Evolutionary conservation across 1,139 yeast species (phyloP).

Genomic region (Kodamaea anthophila): DNA sequence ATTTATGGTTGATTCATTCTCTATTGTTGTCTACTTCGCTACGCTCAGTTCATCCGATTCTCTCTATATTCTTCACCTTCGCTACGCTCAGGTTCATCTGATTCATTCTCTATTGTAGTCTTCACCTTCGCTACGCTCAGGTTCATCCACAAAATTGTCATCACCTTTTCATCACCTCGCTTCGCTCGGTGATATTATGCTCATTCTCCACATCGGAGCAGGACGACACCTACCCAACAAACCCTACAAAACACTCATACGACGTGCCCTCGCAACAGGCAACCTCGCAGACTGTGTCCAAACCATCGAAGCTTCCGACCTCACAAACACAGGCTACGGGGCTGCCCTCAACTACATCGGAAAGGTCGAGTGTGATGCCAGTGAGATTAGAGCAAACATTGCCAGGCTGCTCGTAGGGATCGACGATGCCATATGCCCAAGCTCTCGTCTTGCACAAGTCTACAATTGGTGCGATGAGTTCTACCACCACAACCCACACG

Average conservation of each 20-base stretch:
- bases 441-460: conserved; percentile 16
- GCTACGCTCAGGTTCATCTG: no score
- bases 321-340: conserved; percentile 56
- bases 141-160: no score
- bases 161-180: no score
- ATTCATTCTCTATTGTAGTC: no score
- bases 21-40: no score
- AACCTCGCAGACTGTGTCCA: conserved; percentile 12
- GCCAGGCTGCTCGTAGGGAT: conserved; percentile 23
- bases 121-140: no score
- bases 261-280: conserved; percentile 14
- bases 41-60: no score
- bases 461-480: conserved; percentile 13
- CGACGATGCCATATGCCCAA: conserved; percentile 17
- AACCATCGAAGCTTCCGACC: conserved; percentile 36
- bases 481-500: conserved; percentile 12
- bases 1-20: no score
- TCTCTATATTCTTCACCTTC: no score
- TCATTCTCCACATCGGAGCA: conserved; percentile 37
- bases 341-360: conserved; percentile 45
- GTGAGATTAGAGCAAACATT: conserved; percentile 17
- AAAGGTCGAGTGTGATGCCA: conserved; percentile 45
- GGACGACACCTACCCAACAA: conserved; percentile 26
- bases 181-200: conserved; percentile 4
- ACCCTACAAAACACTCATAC: conserved; percentile 19